phyloP scores from a whole-genome alignment of 352 stramenopile genomes.

The Pythium plurisporium region DNA sequence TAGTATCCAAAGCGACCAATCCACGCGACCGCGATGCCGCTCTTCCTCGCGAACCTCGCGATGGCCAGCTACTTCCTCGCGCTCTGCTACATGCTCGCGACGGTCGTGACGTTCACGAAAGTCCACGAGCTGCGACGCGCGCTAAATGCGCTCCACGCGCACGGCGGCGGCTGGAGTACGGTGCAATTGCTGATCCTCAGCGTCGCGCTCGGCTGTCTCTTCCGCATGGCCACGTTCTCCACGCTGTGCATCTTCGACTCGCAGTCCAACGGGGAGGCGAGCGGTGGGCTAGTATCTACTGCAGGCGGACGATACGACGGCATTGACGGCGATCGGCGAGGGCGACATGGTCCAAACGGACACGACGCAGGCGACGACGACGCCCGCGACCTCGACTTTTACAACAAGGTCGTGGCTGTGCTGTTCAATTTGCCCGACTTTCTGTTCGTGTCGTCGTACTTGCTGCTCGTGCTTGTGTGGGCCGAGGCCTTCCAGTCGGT shows the following conservation, averaged over 20 bases:
- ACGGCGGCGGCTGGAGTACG: conserved; percentile 61
- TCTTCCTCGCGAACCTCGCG: conserved; percentile 85
- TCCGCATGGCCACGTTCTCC: conserved; percentile 81
- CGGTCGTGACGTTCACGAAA: conserved; percentile 74
- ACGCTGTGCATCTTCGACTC: conserved; percentile 87
- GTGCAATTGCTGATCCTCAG: conserved; percentile 81
- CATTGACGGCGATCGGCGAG: neutral
- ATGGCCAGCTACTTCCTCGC: conserved; percentile 88
- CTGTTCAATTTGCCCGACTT: conserved; percentile 93
- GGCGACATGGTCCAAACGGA: no score
- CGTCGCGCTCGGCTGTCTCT: conserved; percentile 80
- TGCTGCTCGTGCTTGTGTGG: conserved; percentile 89
- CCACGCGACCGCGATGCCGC: conserved; percentile 37
- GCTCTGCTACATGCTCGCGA: conserved; percentile 83
- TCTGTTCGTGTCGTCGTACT: conserved; percentile 87
- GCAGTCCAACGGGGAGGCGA: conserved; percentile 36
- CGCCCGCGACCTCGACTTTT: conserved; percentile 78
- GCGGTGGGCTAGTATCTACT: neutral
- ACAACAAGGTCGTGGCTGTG: conserved; percentile 89
- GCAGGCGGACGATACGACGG: conserved; percentile 2
- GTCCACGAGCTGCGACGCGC: conserved; percentile 66
- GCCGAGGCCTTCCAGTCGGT: conserved; percentile 88
- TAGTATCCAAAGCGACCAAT: no score
- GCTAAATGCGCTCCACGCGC: conserved; percentile 59
- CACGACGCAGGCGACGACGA: conserved; percentile 15